Conservation (phyloP, 352 stramenopile genomes). For the Globisporangium irregulare region DNA sequence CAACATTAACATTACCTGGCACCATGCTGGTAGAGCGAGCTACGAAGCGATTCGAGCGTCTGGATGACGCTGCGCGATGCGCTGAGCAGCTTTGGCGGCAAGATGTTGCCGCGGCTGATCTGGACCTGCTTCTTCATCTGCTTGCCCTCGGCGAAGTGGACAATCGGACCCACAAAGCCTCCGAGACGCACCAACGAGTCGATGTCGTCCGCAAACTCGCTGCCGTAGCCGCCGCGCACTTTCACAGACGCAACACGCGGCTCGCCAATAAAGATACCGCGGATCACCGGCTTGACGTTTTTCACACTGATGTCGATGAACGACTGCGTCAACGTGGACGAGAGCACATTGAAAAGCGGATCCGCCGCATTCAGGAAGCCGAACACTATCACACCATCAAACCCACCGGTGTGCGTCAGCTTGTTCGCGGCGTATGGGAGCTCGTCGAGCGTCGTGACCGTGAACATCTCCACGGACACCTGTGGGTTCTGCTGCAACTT, state of each 20-base stretch:
- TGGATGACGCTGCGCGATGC: slow-evolving; percentile 58
- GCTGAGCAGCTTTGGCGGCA: slow-evolving; percentile 53
- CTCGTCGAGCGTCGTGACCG: slow-evolving; percentile 70
- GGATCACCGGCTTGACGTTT: slow-evolving; percentile 74
- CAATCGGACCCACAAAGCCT: slow-evolving; percentile 19
- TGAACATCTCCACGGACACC: slow-evolving; percentile 57
- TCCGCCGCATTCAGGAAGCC: slow-evolving; percentile 73
- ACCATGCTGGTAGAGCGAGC: slow-evolving; percentile 76
- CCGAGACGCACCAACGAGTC: slow-evolving; percentile 67
- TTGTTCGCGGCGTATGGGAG: slow-evolving; percentile 86
- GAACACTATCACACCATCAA: slow-evolving; percentile 77
- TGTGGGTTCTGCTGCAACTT: slow-evolving; percentile 31
- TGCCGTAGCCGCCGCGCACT: slow-evolving; percentile 64
- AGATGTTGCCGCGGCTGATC: slow-evolving; percentile 67
- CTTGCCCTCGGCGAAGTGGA: slow-evolving; percentile 21
- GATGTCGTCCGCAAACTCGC: slow-evolving; percentile 61
- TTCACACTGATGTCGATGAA: slow-evolving; percentile 84
- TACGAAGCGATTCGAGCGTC: slow-evolving; percentile 56
- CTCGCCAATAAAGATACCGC: slow-evolving; percentile 73
- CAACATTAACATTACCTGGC: slow-evolving; percentile 37
- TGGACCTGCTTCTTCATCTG: slow-evolving; percentile 51
- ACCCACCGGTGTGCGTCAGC: slow-evolving; percentile 57
- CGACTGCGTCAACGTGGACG: slow-evolving; percentile 56
- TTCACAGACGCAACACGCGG: slow-evolving; percentile 69
- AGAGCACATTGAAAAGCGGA: slow-evolving; percentile 59